Percentiles rank a stretch among this genome's conserved stretches.
These are phyloP conservation scores for Sisymbrium irio DNA, from an alignment of 345 rosid species.

Conservation along the genomic window DNA sequence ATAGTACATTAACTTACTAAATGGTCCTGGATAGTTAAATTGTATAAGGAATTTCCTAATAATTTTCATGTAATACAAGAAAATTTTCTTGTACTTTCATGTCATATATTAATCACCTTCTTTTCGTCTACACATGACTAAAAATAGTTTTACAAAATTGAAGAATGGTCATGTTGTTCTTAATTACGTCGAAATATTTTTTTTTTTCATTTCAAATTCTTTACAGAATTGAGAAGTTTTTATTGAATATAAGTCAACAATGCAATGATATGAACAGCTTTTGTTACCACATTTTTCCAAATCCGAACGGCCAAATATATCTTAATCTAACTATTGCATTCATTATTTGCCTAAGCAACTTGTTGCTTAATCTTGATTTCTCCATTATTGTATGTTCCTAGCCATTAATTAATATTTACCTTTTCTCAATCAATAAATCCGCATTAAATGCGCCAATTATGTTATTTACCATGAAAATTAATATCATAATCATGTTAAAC, in stretches of 20 bases:
- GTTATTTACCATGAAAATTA: neutral
- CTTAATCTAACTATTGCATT: constrained; percentile 11
- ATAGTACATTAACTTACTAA: neutral
- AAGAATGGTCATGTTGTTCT: neutral
- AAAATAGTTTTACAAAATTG: neutral
- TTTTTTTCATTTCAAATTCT: neutral
- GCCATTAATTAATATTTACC: neutral
- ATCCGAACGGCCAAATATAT: neutral
- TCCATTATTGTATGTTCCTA: neutral
- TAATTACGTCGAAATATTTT: neutral
- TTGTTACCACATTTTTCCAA: constrained; percentile 1
- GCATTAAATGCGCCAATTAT: neutral
- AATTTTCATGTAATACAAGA: neutral
- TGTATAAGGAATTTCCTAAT: neutral
- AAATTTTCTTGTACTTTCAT: neutral
- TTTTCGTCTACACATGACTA: neutral
- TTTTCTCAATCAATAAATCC: neutral
- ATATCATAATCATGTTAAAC: neutral
- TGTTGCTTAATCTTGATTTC: constrained; percentile 11
- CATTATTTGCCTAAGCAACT: constrained; percentile 7
- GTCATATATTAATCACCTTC: neutral
- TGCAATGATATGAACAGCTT: constrained; percentile 22
- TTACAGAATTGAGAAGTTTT: neutral
- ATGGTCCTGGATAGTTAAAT: neutral
- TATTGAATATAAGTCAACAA: neutral